Evolutionary conservation across 495 filamentous ascomycete species (phyloP), one percentile per base, ranked within the genome.

Genomic region (Talaromyces borbonicus): DNA sequence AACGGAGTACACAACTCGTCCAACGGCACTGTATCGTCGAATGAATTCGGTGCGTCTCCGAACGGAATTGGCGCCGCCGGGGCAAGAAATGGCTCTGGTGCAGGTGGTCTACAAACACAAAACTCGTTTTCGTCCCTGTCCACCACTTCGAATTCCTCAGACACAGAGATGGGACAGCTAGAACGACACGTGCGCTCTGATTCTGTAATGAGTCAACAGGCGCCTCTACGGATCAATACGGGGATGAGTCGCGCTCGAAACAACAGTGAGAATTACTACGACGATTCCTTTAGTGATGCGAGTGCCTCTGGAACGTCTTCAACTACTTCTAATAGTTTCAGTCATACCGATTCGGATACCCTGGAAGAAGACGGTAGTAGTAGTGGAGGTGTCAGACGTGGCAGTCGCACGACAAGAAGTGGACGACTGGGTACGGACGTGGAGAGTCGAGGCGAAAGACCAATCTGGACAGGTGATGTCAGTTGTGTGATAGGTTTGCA

Each of bases 401-500:
- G 3, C 38, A 23, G 11, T 15, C 6, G 27, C 6, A 12, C 6
- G 12, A 12, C 5, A 37, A 6, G 6, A 2, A 53, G 52, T 27
- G 59, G 63, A 22, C 61, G 66, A 20, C 33, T 39, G 24, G 60
- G 57, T 36, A 68, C 66, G 1, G 61, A 69, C 43, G 52, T 56
- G 5, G 54, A 55, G 14, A n/a, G 58, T 7, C 54, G 57, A 8
- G 16, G 53, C 30, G 53, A 61, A 38, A 53, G 57, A 32, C 84
- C 88, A 53, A 70, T 90, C 16, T 95, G 90, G 90, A 74, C 69
- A 9, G 83, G 90, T 9, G 82, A 90, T 56, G 54, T 95, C 22
- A 94, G 87, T 61, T 85, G 85, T 41, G 90, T 96, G n/a, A 93
- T 98, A 47, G 92, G 92, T 0, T 54, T 98, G 47, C 92, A 98